Percentiles rank a stretch among this genome's conserved stretches.
Evolutionary conservation across 78 protist genomes (phyloP).

Genomic region (Isochrysis galbana): DNA sequence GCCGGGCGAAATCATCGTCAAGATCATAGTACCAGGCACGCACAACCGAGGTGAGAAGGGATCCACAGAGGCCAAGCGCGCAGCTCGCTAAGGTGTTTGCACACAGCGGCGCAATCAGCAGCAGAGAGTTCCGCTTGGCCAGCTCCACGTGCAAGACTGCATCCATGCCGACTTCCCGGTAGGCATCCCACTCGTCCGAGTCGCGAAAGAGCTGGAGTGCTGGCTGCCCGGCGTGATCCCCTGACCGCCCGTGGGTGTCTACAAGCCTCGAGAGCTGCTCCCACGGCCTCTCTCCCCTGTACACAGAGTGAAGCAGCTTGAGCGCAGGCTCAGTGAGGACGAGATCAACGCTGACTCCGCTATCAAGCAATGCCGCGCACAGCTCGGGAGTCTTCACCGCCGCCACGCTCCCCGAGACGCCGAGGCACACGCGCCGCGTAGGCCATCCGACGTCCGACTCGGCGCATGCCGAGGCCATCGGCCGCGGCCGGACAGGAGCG

Average conservation of each 20-base stretch:
- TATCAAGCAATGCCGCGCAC: background rate
- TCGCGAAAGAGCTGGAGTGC: background rate
- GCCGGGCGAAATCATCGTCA: background rate
- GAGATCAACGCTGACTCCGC: background rate
- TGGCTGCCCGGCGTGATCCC: background rate
- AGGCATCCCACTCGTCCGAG: conserved; percentile 71
- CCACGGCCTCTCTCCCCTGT: background rate
- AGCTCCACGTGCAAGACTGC: conserved; percentile 69
- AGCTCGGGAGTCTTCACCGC: conserved; percentile 28
- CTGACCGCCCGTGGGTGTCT: background rate
- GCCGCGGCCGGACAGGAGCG: too few relatives aligned
- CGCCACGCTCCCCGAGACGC: conserved; percentile 24
- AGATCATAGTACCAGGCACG: conserved; percentile 74
- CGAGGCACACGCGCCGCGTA: background rate
- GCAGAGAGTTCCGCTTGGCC: conserved; percentile 37
- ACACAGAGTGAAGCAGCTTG: background rate
- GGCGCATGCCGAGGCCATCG: too few relatives aligned
- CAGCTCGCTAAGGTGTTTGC: conserved; percentile 90
- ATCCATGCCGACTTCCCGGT: conserved; percentile 49
- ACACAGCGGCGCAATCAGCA: conserved; percentile 86
- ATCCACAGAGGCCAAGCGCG: conserved; percentile 82
- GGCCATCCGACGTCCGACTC: background rate
- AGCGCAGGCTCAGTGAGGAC: background rate
- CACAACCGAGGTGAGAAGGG: conserved; percentile 70
- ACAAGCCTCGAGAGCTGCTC: background rate